Conservation (phyloP, 2,329 filamentous ascomycete species). For the Pseudogymnoascus sp. region DNA sequence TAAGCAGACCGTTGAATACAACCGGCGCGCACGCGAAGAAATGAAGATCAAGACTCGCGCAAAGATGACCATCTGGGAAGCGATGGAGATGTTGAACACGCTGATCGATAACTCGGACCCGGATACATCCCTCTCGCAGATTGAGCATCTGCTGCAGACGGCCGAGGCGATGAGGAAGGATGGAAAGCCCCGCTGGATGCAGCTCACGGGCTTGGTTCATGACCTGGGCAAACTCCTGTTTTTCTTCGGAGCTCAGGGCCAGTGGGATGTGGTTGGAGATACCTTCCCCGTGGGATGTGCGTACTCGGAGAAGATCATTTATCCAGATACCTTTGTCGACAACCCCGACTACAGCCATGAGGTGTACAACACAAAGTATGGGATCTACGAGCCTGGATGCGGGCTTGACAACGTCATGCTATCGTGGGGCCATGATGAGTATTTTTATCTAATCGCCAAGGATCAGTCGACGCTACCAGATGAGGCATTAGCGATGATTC, state of each 20-base stretch:
- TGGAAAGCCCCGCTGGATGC: conserved; percentile 73
- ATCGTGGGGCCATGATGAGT: conserved; percentile 75
- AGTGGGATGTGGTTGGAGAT: conserved; percentile 86
- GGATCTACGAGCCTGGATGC: conserved; percentile 70
- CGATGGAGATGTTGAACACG: conserved; percentile 83
- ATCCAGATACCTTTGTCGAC: conserved; percentile 63
- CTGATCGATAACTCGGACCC: conserved; percentile 80
- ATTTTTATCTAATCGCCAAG: conserved; percentile 75
- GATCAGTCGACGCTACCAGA: conserved; percentile 67
- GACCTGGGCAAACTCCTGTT: conserved; percentile 69
- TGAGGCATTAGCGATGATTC: conserved; percentile 79
- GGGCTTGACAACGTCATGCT: conserved; percentile 80
- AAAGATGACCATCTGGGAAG: conserved; percentile 78
- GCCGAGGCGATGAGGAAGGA: conserved; percentile 81
- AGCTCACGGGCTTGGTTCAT: conserved; percentile 65
- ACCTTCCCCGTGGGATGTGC: conserved; percentile 68
- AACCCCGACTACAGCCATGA: conserved; percentile 68
- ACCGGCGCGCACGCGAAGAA: conserved; percentile 66
- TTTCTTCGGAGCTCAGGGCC: conserved; percentile 69
- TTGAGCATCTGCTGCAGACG: conserved; percentile 77
- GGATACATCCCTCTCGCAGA: conserved; percentile 75
- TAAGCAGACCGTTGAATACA: conserved; percentile 74
- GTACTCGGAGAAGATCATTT: conserved; percentile 71
- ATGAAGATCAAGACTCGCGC: conserved; percentile 56
- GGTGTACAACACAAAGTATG: conserved; percentile 63